Base-by-base conservation (phyloP, 2,329 filamentous ascomycete species). In the Ciborinia camelliae region DNA sequence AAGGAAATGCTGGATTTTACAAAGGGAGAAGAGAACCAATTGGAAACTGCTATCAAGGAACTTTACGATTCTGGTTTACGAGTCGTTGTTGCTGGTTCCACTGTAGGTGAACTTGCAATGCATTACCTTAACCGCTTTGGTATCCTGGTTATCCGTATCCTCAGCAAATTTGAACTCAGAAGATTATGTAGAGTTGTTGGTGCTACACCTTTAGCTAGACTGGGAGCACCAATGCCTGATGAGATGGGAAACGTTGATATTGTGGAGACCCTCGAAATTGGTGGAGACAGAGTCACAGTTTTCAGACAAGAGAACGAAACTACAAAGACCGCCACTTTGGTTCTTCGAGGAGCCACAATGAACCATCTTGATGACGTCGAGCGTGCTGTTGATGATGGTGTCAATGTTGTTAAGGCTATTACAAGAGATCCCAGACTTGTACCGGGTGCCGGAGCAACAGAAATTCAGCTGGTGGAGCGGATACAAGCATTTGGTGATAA, bases 1-100 rank as follows among this genome's bases (percentile, higher is more conserved):
- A 90, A 98, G 82, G 95, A 99, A 81, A 98, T 99, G 91, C 85
- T 98, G 76, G 90, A 98, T 76, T 99, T 98, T 80, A 97, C 92
- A 73, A 97, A 93, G 82, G 96, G 95, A 68, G 95, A 99, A 81
- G 95, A 99, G 81, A 80, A 82, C 63, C 94, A 97, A 77, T 87
- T 99, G 58, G 95, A 99, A 81, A 84, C 88, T 53, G 84, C 89
- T 59, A 91, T 99, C 81, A 98, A 98, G 84, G 93, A 97, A 79
- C 86, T 99, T 28, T 88, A 97, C 78, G 95, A 99, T 76, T 94
- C 92, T 41, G 95, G 95, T 52, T 79, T 99, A 68, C 87, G 95
- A 64, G 96, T 99, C 23, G 88, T 98, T 58, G 86, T 99, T 71
- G 94, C 93, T 64, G 95, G 95, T 65, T 89, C 92, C 47, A 93